Evolutionary conservation across 768 basidiomycete genomes (phyloP).

Genomic region (Tylopilus vinaceipallidus): DNA sequence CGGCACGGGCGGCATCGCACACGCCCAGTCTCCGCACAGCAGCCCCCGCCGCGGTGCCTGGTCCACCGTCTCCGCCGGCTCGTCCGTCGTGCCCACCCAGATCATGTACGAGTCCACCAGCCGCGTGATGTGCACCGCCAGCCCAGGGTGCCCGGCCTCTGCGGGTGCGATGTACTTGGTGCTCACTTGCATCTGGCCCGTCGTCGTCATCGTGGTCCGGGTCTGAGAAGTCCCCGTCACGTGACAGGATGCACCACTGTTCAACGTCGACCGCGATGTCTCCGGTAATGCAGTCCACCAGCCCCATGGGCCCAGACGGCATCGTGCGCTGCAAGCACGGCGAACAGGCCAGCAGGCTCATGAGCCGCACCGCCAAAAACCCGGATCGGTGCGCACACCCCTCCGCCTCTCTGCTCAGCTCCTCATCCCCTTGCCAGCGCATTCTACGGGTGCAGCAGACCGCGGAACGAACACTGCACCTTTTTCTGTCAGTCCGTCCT

Average conservation of each 20-base stretch:
- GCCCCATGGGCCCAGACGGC: conserved; percentile 29
- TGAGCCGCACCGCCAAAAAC: conserved; percentile 33
- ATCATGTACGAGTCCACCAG: conserved; percentile 78
- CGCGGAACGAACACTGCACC: background rate
- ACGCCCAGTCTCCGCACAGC: conserved; percentile 77
- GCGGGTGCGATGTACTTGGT: conserved; percentile 49
- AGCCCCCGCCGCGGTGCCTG: conserved; percentile 53
- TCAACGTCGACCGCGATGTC: background rate
- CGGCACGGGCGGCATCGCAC: conserved; percentile 63
- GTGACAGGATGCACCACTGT: conserved; percentile 11
- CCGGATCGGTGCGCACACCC: conserved; percentile 36
- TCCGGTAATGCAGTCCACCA: conserved; percentile 11
- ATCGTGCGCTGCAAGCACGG: conserved; percentile 37
- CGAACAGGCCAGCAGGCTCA: conserved; percentile 18
- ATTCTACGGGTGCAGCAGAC: conserved; percentile 40
- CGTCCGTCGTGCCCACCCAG: conserved; percentile 69
- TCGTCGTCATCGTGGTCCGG: conserved; percentile 8
- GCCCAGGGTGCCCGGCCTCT: conserved; percentile 51
- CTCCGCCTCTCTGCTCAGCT: background rate
- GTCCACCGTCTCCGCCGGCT: conserved; percentile 41
- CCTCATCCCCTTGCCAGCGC: conserved; percentile 11
- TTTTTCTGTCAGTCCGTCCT: conserved; percentile 38
- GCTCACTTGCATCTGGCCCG: conserved; percentile 39
- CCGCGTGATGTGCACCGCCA: conserved; percentile 64
- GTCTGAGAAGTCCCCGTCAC: conserved; percentile 14